Evolutionary conservation across 169 alveolate species (phyloP).

Genomic region (Theileria annulata): DNA sequence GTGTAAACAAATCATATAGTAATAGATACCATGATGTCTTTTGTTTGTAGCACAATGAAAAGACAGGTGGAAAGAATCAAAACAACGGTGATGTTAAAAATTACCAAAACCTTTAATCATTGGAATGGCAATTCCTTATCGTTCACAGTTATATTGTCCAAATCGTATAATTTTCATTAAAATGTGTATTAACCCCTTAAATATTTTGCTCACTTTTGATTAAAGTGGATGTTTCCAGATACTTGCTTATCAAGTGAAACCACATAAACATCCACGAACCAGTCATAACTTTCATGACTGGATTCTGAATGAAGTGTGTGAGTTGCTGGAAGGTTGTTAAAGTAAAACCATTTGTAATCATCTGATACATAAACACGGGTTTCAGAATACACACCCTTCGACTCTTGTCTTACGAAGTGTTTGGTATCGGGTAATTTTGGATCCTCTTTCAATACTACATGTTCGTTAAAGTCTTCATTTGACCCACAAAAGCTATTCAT

Average conservation of each 20-base stretch:
- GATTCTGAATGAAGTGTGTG: slow-evolving; percentile 1
- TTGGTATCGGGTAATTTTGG: not conserved
- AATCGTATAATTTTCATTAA: not conserved
- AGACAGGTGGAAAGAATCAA: not conserved
- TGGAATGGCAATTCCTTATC: not conserved
- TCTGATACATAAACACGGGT: slow-evolving; percentile 43
- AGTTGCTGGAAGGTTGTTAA: slow-evolving; percentile 31
- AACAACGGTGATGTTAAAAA: not conserved
- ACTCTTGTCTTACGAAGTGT: not conserved
- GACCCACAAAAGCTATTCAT: not conserved
- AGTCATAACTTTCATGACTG: not conserved
- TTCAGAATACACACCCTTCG: slow-evolving; percentile 10
- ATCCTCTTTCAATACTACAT: not conserved
- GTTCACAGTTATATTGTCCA: not conserved
- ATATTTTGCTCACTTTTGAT: not conserved
- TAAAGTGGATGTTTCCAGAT: slow-evolving; percentile 41
- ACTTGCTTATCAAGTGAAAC: slow-evolving; percentile 19
- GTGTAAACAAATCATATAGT: not conserved
- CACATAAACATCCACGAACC: slow-evolving; percentile 53
- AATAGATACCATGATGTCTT: not conserved
- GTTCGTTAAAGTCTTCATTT: slow-evolving; percentile 8
- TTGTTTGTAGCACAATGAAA: not conserved
- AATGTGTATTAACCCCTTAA: not conserved
- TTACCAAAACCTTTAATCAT: not conserved
- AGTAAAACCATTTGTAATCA: slow-evolving; percentile 46